Evolutionary conservation across 169 alveolate species (phyloP), one percentile per base, ranked within the genome.

Genomic region (Eimeria falciformis): DNA sequence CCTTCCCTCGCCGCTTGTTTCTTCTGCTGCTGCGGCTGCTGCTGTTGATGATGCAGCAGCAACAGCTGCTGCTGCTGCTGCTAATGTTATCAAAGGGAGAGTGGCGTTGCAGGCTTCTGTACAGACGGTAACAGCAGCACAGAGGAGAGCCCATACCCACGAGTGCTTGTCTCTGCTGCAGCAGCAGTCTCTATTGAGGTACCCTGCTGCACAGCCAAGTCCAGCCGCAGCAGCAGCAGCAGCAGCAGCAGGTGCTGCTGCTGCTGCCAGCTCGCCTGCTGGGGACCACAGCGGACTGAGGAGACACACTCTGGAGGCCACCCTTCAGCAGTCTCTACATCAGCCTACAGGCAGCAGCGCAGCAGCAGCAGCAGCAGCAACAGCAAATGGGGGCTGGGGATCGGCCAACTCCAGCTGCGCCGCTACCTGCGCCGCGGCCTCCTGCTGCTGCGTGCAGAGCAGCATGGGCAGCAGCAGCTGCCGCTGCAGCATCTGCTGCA

Each of bases 161-260:
- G 88, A 78, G 29, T 78, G 88, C 53, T 9, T 47, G 18, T 3
- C 71, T 14, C 73, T 78, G 53, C 69, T 78, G 69, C 71, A 23
- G 29, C 56, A 40, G n/a, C 88, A 78, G 73, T 71, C 43, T n/a
- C 18, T 7, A 3, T 68, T 37, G 12, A 46, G 43, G 11, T 0
- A 50, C 23, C 45, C 86, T 43, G 23, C 47, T 45, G 47, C 69
- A 18, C 29, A 62, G 21, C 25, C 47, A 5, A 23, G 37, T 69
- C 27, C 82, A 18, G 82, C 82, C 40, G 47, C 82, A 0, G 86
- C 85, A 33, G 86, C 86, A 23, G 88, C 88, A 47, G 73, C 88
- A 25, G 71, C 71, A 23, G 88, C 88, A 25, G 88, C n/a, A n/a
- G n/a, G n/a, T n/a, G n/a, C n/a, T n/a, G n/a, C n/a, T n/a, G n/a